Percentiles rank a stretch among this genome's conserved stretches.
phyloP scores from a whole-genome alignment of 805 yeast species.

The Naumovozyma castellii region DNA sequence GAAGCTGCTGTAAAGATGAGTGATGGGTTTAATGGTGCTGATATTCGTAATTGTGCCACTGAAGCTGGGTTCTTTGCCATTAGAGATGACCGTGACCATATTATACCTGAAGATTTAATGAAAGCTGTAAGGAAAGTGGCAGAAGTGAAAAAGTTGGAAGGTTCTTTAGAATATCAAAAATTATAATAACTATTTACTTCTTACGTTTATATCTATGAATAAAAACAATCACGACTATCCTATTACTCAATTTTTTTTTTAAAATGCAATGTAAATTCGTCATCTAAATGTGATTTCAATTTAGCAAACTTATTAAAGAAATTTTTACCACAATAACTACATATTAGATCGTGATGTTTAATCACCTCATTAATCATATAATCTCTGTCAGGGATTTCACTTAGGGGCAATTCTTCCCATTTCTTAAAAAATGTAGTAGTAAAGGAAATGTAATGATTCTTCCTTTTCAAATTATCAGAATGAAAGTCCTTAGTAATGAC shows the following conservation, averaged over 20 bases:
- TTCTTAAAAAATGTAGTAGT: conserved; percentile 54
- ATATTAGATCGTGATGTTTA: conserved; percentile 31
- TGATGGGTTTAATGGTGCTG: conserved; percentile 98
- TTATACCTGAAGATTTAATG: conserved; percentile 87
- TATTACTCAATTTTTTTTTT: not conserved
- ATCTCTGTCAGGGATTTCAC: conserved; percentile 22
- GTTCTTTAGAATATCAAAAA: conserved; percentile 90
- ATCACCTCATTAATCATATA: conserved; percentile 31
- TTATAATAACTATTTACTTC: conserved; percentile 37
- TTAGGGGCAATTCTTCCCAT: conserved; percentile 41
- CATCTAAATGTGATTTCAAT: conserved; percentile 35
- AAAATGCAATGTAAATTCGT: conserved; percentile 29
- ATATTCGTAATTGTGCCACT: conserved; percentile 91
- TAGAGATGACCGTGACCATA: conserved; percentile 93
- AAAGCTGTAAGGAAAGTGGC: conserved; percentile 97
- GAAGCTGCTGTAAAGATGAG: conserved; percentile 97
- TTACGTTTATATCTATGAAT: too few species aligned
- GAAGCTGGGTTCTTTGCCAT: conserved; percentile 98
- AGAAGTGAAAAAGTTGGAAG: conserved; percentile 94
- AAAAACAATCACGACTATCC: not conserved
- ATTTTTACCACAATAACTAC: conserved; percentile 35
- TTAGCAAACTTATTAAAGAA: conserved; percentile 35
- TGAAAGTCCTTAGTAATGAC: conserved; percentile 56
- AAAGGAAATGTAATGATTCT: conserved; percentile 64
- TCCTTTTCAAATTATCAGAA: conserved; percentile 46